Conservation (phyloP, 2,329 filamentous ascomycete genomes). For the Fusarium verticillioides region DNA sequence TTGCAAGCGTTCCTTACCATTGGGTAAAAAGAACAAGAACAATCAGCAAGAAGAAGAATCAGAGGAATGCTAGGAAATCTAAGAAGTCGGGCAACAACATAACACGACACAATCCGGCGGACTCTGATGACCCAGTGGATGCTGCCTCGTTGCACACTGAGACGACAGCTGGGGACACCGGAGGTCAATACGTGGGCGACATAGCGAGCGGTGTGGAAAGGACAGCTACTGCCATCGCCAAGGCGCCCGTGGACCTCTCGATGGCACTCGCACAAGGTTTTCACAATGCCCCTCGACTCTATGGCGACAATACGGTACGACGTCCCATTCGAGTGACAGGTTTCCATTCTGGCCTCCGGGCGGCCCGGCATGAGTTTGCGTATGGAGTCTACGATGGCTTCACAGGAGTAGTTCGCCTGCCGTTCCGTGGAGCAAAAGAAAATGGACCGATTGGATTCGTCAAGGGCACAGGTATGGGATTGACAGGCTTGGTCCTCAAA, state of each 20-base stretch:
- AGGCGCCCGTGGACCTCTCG: conserved; percentile 69
- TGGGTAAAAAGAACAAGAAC: conserved; percentile 68
- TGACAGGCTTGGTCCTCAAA: conserved; percentile 73
- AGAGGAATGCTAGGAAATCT: conserved; percentile 2
- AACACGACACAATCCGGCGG: not conserved
- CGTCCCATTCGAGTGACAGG: conserved; percentile 72
- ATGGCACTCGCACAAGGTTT: conserved; percentile 75
- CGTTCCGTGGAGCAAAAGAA: conserved; percentile 66
- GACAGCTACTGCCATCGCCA: conserved; percentile 62
- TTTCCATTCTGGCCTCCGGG: conserved; percentile 70
- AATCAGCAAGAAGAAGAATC: conserved; percentile 45
- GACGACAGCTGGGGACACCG: conserved; percentile 30
- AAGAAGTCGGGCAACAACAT: not conserved
- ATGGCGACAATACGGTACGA: conserved; percentile 76
- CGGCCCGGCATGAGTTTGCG: conserved; percentile 69
- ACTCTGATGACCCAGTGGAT: conserved; percentile 7
- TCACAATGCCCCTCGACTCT: conserved; percentile 76
- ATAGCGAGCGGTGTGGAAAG: conserved; percentile 63
- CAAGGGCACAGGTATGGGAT: conserved; percentile 70
- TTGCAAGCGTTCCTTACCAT: conserved; percentile 71
- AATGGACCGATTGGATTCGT: conserved; percentile 59
- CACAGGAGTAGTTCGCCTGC: conserved; percentile 70
- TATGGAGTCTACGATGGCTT: conserved; percentile 74
- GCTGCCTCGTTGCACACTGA: conserved; percentile 22
- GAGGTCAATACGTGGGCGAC: conserved; percentile 59